Base-by-base conservation (phyloP, 2,329 filamentous ascomycete genomes). In the Epichloe scottii region DNA sequence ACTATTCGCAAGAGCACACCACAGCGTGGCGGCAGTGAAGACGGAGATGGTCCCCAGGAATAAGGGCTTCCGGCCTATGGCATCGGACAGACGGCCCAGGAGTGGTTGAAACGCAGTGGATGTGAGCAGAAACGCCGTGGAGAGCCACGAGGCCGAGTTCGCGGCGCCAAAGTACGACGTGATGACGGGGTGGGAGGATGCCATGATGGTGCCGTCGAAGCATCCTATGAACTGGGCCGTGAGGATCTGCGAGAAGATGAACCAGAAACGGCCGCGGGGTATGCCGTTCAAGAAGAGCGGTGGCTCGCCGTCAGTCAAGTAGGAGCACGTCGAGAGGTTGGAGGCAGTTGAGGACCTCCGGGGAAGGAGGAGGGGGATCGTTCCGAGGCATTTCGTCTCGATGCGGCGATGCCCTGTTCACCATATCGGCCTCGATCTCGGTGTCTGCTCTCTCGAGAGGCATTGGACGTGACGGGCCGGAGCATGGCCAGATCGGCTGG, bases 141-240 rank as follows among this genome's bases (percentile, higher is more conserved):
- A 89, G 4, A 91, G 73, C 87, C 87, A 93, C 2, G 86, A 89
- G 3, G 87, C 87, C 45, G 81, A 81, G 64, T 91, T 89, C 34
- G 85, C 86, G 46, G 84, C 78, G 54, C 82, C 71, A 65, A 91
- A 91, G 64, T 90, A 81, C 0, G 85, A 89, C 0, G 86, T 89
- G 54, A 91, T 89, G 52, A 87, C 84, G 0, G 87, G 86, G 64
- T 93, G 87, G 41, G 78, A 84, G 2, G 85, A 88, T 4, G 85
- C 85, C 85, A 91, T 89, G 57, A 91, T 77, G 4, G 86, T 91
- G 11, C 79, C 77, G 69, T 91, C 87, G 61, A 91, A 90, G 62
- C 74, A 81, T 35, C 71, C 69, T 15, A 82, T 70, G 55, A 83
- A 77, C 59, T 78, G 78, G 4, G 73, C 72, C n/a, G 75, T 61